phyloP scores from a whole-genome alignment of 176 grass and related monocot species.

The Oryza longistaminata region DNA sequence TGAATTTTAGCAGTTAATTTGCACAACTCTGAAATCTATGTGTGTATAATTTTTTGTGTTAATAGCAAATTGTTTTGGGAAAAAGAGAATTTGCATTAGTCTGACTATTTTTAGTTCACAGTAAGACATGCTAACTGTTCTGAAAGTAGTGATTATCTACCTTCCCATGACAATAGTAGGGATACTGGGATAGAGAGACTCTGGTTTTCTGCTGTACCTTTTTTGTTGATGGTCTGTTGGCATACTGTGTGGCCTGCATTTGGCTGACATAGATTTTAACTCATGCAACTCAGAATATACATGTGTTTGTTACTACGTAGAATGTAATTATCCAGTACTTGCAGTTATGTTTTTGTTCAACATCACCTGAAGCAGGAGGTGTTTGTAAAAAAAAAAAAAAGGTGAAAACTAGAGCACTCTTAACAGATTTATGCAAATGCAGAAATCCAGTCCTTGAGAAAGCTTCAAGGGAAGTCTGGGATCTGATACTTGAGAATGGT shows the following conservation, averaged over 20 bases:
- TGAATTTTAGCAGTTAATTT: background rate
- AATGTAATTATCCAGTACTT: slow-evolving; percentile 12
- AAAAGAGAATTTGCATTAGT: background rate
- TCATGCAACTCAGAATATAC: background rate
- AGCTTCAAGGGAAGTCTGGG: slow-evolving; percentile 91
- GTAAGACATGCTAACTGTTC: background rate
- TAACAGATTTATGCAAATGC: slow-evolving; percentile 34
- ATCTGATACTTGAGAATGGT: slow-evolving; percentile 71
- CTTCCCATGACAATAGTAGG: background rate
- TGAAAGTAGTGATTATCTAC: background rate
- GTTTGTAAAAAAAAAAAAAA: background rate
- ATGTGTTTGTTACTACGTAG: background rate
- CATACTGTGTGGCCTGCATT: background rate
- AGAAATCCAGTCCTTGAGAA: slow-evolving; percentile 96
- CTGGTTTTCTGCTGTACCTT: background rate
- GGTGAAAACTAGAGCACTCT: background rate
- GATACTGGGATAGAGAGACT: background rate
- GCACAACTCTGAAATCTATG: background rate
- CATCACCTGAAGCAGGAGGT: background rate
- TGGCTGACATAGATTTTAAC: background rate
- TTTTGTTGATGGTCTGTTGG: background rate
- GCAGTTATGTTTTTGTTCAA: background rate
- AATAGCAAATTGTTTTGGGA: background rate
- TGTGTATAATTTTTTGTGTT: background rate
- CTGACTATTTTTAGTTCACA: background rate